Evolutionary conservation across 2,329 filamentous ascomycete species (phyloP), one percentile per base, ranked within the genome.

Genomic region (Aspergillus fumigatiaffinis): DNA sequence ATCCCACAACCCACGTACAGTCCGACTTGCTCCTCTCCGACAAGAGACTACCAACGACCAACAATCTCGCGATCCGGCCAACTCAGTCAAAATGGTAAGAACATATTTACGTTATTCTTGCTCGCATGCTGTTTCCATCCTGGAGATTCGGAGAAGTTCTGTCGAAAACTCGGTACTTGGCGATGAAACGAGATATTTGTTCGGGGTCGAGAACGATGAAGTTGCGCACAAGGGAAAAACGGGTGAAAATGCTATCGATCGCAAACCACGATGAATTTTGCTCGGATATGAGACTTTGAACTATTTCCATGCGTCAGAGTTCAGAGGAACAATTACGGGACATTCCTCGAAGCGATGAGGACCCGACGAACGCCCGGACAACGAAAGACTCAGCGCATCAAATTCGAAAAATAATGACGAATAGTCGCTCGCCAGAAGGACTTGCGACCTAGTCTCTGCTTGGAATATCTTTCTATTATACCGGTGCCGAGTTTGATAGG

Each of bases 31-130:
- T 68, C 69, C 64, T 68, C 69, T 71, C 66, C 69, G 70, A 73
- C 72, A 71, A 74, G 68, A 68, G 68, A 71, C 69, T 68, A 70
- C 65, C 68, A 73, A 71, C 74, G 73, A 76, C 72, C 71, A 71
- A 67, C 72, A 71, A 66, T 65, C 67, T 68, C 70, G 70, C 70
- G 71, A 75, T 70, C 75, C 74, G 75, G 74, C 71, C 72, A 76
- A 75, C 65, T 73, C 74, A 75, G 75, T 76, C 75, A 77, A 77
- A 76, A 77, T 77, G 75, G 75, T 77, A 77, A 77, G 75, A 58
- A 61, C 48, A 49, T 54, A 56, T 56, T 41, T 61, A 50, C 56
- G 46, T 54, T 63, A 63, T 52, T 51, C 57, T 48, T 56, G 23
- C 62, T 60, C 62, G 50, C 57, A 61, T 58, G 54, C 58, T 66